phyloP scores from a whole-genome alignment of 163 green algal genomes.

The Scenedesmus sp. region DNA sequence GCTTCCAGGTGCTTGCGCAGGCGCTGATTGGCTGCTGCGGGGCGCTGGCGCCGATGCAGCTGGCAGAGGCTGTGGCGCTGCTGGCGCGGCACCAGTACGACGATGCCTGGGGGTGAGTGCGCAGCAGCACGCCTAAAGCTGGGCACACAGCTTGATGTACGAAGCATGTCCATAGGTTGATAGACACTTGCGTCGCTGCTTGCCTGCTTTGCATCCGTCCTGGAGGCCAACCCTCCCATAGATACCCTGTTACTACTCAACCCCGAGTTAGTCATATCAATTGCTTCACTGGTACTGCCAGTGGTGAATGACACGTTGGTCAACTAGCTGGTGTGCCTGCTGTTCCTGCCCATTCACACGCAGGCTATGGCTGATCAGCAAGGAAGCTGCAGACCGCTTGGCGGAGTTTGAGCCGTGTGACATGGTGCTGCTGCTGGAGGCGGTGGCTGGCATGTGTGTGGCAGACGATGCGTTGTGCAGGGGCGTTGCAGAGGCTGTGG shows the following conservation, averaged over 20 bases:
- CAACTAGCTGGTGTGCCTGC: neutral
- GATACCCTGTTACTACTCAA: too few relatives aligned
- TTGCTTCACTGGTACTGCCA: too few relatives aligned
- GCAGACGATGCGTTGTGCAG: conserved; percentile 14
- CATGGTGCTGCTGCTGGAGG: conserved; percentile 13
- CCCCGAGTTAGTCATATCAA: neutral
- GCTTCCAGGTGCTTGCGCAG: conserved; percentile 30
- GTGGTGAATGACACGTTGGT: neutral
- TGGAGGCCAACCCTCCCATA: too few relatives aligned
- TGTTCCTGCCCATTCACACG: neutral
- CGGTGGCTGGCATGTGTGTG: conserved; percentile 20
- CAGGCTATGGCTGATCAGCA: conserved; percentile 37
- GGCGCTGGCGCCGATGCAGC: neutral
- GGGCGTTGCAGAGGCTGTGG: neutral
- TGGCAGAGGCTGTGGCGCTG: conserved; percentile 42
- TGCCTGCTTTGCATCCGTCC: neutral
- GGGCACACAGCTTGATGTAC: too few relatives aligned
- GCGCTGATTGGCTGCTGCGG: conserved; percentile 9
- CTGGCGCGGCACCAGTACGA: conserved; percentile 9
- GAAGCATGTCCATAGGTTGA: neutral
- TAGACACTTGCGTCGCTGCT: too few relatives aligned
- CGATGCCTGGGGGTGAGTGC: conserved; percentile 26
- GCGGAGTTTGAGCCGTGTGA: conserved; percentile 11
- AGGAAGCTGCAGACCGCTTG: conserved; percentile 36
- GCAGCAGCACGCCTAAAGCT: too few relatives aligned